Percentiles rank a stretch among this genome's conserved stretches.
Conservation (phyloP, 768 basidiomycete species). For the Phanerodontia chrysosporium region DNA sequence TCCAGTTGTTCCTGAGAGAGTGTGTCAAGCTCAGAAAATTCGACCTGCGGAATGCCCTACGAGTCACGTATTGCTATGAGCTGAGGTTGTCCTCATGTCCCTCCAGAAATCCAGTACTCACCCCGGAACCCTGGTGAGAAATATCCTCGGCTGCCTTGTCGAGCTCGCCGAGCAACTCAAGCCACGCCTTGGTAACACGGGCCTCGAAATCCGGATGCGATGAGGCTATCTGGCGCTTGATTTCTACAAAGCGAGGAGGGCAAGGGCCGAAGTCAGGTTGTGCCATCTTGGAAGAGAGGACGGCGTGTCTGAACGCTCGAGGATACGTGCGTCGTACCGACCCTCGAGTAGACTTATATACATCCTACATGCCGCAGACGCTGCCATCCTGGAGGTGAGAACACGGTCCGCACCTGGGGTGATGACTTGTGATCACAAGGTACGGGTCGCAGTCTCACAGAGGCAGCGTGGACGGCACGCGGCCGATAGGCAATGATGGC, state of each 20-base stretch:
- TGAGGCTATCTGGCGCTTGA: slow-evolving; percentile 54
- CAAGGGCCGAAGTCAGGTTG: slow-evolving; percentile 21
- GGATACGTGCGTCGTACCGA: neutral
- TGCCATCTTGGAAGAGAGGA: neutral
- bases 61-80: no score
- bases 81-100: no score
- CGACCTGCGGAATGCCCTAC: slow-evolving; percentile 60
- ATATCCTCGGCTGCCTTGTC: slow-evolving; percentile 42
- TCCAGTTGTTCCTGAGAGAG: slow-evolving; percentile 43
- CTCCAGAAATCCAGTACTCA: no score
- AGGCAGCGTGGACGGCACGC: neutral
- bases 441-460: neutral
- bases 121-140: slow-evolving; percentile 43
- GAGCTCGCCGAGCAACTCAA: slow-evolving; percentile 50
- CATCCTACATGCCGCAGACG: neutral
- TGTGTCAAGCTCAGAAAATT: slow-evolving; percentile 48
- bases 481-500: neutral
- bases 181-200: slow-evolving; percentile 52
- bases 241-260: slow-evolving; percentile 50
- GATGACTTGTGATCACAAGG: slow-evolving; percentile 2
- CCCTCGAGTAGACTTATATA: neutral
- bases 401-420: neutral
- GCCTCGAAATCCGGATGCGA: slow-evolving; percentile 49
- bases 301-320: neutral
- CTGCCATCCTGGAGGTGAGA: neutral